These are phyloP conservation scores for Saccharomycopsis oosterbeekiorum DNA, from an alignment of 805 yeast genomes.

Conservation along the genomic window DNA sequence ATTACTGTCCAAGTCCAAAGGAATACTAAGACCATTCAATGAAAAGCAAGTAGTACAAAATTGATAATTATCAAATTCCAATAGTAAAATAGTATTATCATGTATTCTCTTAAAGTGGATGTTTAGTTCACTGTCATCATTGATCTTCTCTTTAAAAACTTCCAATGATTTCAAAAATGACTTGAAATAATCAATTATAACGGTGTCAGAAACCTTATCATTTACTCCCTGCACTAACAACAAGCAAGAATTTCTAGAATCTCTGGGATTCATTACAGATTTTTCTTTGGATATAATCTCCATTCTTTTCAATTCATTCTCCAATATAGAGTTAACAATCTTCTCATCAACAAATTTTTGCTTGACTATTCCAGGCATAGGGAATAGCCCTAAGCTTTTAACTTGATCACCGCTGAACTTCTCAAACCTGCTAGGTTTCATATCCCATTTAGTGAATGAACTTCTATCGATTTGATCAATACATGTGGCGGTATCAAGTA, in stretches of 20 bases:
- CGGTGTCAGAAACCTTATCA: constrained; percentile 21
- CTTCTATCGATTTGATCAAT: constrained; percentile 42
- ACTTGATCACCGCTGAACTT: constrained; percentile 66
- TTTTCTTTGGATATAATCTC: constrained; percentile 18
- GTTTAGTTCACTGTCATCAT: constrained; percentile 23
- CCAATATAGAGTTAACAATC: constrained; percentile 4
- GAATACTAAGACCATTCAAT: constrained; percentile 9
- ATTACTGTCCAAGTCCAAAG: constrained; percentile 14
- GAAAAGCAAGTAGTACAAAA: constrained; percentile 48
- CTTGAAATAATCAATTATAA: constrained; percentile 36
- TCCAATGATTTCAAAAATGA: constrained; percentile 36
- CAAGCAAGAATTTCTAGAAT: constrained; percentile 23
- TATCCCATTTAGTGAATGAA: constrained; percentile 55
- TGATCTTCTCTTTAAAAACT: constrained; percentile 29
- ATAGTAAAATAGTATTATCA: constrained; percentile 31
- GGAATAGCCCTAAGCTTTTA: constrained; percentile 69
- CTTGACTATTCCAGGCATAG: constrained; percentile 48
- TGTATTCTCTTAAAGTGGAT: constrained; percentile 21
- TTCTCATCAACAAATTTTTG: constrained; percentile 25
- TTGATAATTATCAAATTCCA: constrained; percentile 41
- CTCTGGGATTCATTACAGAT: constrained; percentile 22
- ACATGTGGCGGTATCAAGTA: constrained; percentile 32
- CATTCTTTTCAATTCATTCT: constrained; percentile 7
- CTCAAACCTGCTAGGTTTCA: constrained; percentile 63
- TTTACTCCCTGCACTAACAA: constrained; percentile 20